Evolutionary conservation across 2,329 filamentous ascomycete species (phyloP).

Genomic region (Aspergillus fructus): DNA sequence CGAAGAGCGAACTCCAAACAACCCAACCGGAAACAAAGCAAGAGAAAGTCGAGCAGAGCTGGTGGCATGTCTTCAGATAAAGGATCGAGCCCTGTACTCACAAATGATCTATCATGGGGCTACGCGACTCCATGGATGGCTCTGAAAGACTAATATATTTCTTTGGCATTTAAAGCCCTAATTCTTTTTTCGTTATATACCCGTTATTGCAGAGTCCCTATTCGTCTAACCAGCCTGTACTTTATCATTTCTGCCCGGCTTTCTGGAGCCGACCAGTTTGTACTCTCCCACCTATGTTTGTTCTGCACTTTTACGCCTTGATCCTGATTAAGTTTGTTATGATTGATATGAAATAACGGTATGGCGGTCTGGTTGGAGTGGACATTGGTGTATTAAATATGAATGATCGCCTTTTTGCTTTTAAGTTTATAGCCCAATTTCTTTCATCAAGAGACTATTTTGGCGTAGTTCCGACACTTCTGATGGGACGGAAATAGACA

Average conservation of each 20-base stretch:
- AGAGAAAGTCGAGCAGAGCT: neutral
- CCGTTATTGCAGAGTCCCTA: neutral
- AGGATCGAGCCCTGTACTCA: slow-evolving; percentile 6
- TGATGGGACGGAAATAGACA: neutral
- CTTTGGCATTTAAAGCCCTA: neutral
- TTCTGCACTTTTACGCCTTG: neutral
- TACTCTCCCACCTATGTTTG: neutral
- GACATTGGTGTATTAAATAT: neutral
- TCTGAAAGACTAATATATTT: neutral
- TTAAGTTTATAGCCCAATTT: neutral
- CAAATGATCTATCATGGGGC: slow-evolving; percentile 19
- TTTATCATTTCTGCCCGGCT: neutral
- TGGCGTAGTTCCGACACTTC: neutral
- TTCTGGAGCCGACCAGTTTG: neutral
- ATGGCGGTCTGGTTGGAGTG: slow-evolving; percentile 3
- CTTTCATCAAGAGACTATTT: neutral
- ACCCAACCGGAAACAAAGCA: neutral
- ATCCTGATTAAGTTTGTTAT: neutral
- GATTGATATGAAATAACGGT: slow-evolving; percentile 5
- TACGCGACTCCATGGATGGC: slow-evolving; percentile 9
- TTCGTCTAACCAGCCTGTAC: neutral
- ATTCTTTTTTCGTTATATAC: slow-evolving; percentile 2
- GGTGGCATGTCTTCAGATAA: slow-evolving; percentile 15
- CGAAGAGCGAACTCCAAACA: slow-evolving; percentile 4
- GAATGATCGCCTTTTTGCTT: neutral